Conservation (phyloP, 139 green algal species). For the Medakamo hakoo region DNA sequence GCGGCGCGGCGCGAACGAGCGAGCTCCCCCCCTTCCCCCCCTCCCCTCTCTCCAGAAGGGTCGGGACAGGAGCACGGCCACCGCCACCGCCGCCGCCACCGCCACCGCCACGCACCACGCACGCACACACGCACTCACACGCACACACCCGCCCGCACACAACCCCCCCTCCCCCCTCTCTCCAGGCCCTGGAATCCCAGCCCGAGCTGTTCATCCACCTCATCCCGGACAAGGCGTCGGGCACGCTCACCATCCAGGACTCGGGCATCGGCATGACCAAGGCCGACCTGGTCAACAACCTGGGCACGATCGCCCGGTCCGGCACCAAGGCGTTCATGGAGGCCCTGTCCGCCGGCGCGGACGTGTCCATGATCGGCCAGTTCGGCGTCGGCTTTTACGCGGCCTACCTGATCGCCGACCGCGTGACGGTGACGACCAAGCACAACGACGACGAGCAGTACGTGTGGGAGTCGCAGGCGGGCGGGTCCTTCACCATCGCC, state of each 20-base stretch:
- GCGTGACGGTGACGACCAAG: conserved; percentile 77
- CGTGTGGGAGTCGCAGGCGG: conserved; percentile 94
- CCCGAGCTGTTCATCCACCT: conserved; percentile 87
- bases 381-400: conserved; percentile 99
- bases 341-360: conserved; percentile 93
- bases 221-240: conserved; percentile 89
- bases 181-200: conserved; percentile 70
- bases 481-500: conserved; percentile 97
- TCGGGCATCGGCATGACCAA: conserved; percentile 97
- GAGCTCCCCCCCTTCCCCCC: too few species aligned
- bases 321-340: conserved; percentile 98
- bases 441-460: conserved; percentile 99
- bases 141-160: too few species aligned
- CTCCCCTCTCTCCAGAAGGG: too few species aligned
- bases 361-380: conserved; percentile 99
- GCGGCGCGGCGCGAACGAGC: too few species aligned
- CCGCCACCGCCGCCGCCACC: too few species aligned
- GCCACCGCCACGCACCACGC: too few species aligned
- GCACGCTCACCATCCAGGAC: conserved; percentile 91
- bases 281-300: conserved; percentile 96
- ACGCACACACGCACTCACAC: too few species aligned
- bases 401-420: conserved; percentile 96
- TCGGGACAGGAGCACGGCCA: too few species aligned
- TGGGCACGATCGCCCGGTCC: conserved; percentile 97
- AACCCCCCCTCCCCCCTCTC: too few species aligned